Evolutionary conservation across 345 rosid species (phyloP), one percentile per base, ranked within the genome.

Genomic region (Salix viminalis): DNA sequence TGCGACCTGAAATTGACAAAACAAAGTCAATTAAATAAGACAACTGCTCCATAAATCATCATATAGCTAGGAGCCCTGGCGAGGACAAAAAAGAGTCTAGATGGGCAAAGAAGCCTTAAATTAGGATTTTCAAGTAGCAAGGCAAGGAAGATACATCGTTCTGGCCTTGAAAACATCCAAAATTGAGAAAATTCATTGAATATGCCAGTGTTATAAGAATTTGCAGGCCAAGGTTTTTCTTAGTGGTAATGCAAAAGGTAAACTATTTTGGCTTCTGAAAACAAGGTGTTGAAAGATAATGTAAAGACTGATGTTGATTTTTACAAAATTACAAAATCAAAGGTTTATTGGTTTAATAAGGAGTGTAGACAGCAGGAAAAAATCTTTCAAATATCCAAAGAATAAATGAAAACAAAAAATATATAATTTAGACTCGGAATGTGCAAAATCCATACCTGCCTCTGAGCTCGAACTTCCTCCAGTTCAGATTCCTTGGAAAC

Each of bases 391-490:
- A 1, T 58, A 23, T 58, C 12, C 52, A 37, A 32, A 42, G 65
- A 42, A 58, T 26, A 39, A 19, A 19, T 60, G 24, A 75, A 23
- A 77, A 23, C 19, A 65, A 19, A 28, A 11, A 42, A 30, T 7
- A 64, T 6, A 23, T 19, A 41, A 24, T 21, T 6, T 24, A 72
- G 28, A 67, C 3, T 50, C 24, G 23, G 44, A 52, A 72, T 61
- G 54, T n/a, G 26, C 56, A 62, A 15, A 32, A 71, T n/a, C 60
- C 74, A 23, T 83, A 93, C 98, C 91, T 89, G 97, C 83, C 81
- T 90, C 86, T 93, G 98, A 54, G 97, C 87, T 75, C 88, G 86
- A 24, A 95, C 86, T 79, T 90, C 86, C 85, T 92, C 94, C 80
- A 95, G 85, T 81, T 90, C 88, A 3, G 99, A 93, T 86, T 92